Conservation (phyloP, 2,329 filamentous ascomycete genomes). For the Tolypocladium tropicale region DNA sequence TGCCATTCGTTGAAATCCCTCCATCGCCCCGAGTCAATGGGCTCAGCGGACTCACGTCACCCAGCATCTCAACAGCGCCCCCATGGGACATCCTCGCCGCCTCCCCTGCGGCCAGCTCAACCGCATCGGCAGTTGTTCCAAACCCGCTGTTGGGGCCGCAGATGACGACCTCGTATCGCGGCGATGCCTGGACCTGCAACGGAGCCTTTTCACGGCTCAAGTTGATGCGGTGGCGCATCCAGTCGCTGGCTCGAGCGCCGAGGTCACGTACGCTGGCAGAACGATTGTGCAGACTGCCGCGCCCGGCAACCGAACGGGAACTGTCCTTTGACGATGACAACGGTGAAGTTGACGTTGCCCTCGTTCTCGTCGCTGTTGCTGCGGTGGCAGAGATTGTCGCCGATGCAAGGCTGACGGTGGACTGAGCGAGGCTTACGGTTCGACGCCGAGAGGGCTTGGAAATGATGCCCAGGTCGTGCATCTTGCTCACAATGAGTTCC, state of each 20-base stretch:
- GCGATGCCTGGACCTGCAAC: background rate
- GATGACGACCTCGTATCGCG: background rate
- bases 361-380: background rate
- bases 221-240: constrained; percentile 15
- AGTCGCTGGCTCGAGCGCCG: constrained; percentile 13
- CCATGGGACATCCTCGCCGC: background rate
- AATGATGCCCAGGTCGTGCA: constrained; percentile 10
- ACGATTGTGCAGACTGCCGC: background rate
- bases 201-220: constrained; percentile 2
- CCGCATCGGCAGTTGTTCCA: background rate
- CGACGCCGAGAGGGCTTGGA: constrained; percentile 9
- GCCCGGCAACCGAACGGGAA: background rate
- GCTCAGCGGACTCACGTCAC: background rate
- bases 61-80: background rate
- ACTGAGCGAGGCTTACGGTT: background rate
- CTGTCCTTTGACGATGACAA: constrained; percentile 4
- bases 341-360: constrained; percentile 1
- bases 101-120: background rate
- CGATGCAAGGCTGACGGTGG: background rate
- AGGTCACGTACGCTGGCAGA: constrained; percentile 13
- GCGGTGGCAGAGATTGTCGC: background rate
- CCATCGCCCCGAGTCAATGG: background rate
- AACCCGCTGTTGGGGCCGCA: background rate
- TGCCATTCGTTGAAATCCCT: background rate
- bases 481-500: constrained; percentile 25